Conservation (phyloP, 148 eudicot species). For the Rhododendron williamsianum region DNA sequence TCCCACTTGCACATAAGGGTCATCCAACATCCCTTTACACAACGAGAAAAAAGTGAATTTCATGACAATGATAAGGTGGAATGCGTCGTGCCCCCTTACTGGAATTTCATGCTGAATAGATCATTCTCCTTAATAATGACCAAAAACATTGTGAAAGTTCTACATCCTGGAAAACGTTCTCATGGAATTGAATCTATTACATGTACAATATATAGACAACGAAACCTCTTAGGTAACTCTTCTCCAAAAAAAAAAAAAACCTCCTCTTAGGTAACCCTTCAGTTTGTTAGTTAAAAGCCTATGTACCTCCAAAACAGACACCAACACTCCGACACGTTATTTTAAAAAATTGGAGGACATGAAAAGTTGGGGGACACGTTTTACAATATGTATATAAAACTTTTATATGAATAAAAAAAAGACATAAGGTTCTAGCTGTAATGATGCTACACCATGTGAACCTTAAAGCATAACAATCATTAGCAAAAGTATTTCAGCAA, state of each 20-base stretch:
- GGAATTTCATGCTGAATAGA: neutral
- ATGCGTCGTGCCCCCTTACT: neutral
- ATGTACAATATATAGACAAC: neutral
- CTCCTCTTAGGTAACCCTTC: neutral
- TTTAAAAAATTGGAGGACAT: too few relatives aligned
- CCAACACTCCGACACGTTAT: neutral
- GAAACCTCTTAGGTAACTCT: neutral
- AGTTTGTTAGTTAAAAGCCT: neutral
- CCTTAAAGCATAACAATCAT: neutral
- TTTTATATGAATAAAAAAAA: too few relatives aligned
- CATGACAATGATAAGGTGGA: neutral
- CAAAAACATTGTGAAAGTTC: neutral
- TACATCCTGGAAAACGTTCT: neutral
- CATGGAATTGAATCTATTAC: neutral
- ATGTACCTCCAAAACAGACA: neutral
- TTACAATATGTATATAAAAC: too few relatives aligned
- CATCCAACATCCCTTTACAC: neutral
- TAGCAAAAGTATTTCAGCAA: too few relatives aligned
- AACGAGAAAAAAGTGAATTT: neutral
- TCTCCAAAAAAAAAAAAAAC: too few relatives aligned
- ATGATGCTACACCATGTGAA: neutral
- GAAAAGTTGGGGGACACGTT: neutral
- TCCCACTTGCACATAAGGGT: neutral
- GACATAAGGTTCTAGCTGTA: neutral
- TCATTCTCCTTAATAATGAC: neutral